These are phyloP conservation scores for Saccharomycopsis sp. DNA, from an alignment of 805 yeast species.

Conservation along the genomic window DNA sequence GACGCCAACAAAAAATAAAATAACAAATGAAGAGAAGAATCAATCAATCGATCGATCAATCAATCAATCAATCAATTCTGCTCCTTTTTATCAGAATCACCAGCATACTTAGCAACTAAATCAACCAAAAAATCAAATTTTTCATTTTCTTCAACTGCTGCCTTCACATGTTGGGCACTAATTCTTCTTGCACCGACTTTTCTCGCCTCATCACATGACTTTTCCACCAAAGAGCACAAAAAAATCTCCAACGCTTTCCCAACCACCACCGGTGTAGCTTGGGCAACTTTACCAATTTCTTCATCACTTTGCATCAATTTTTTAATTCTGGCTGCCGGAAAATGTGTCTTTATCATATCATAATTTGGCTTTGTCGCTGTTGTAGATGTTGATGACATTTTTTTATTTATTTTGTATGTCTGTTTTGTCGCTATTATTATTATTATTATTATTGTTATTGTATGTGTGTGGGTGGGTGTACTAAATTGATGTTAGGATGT, in stretches of 20 bases:
- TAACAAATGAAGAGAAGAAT: too few relatives aligned
- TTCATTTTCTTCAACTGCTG: slow-evolving; percentile 79
- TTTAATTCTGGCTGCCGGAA: slow-evolving; percentile 90
- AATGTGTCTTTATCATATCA: slow-evolving; percentile 62
- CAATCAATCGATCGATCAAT: too few relatives aligned
- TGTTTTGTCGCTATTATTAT: not conserved
- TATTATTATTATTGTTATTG: not conserved
- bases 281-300: slow-evolving; percentile 97
- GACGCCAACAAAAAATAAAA: too few relatives aligned
- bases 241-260: slow-evolving; percentile 92
- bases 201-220: slow-evolving; percentile 71
- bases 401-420: not conserved
- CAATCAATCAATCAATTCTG: too few relatives aligned
- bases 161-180: slow-evolving; percentile 72
- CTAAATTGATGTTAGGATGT: too few relatives aligned
- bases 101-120: slow-evolving; percentile 54
- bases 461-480: not conserved
- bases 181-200: slow-evolving; percentile 71
- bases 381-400: not conserved
- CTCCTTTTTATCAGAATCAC: slow-evolving; percentile 21
- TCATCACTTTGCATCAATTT: slow-evolving; percentile 97
- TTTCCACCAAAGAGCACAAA: slow-evolving; percentile 82
- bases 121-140: slow-evolving; percentile 91
- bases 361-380: slow-evolving; percentile 10
- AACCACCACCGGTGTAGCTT: slow-evolving; percentile 96